Evolutionary conservation across 139 green algal genomes (phyloP), one percentile per base, ranked within the genome.

Genomic region (Ettlia oleoabundans): DNA sequence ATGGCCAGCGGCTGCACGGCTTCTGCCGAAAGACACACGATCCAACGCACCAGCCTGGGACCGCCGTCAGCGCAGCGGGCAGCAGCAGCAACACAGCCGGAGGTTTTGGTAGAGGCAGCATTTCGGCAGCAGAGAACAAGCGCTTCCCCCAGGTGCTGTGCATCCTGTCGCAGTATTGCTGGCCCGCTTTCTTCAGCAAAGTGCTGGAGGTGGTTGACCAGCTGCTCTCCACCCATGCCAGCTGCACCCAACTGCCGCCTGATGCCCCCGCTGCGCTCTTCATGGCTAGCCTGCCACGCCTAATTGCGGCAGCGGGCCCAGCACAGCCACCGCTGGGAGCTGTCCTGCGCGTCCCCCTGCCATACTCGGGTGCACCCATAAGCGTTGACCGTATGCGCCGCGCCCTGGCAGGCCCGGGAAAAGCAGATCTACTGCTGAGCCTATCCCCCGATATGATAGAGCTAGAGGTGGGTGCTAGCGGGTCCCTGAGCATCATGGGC

Each of bases 111-210:
- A n/a, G n/a, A n/a, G n/a, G n/a, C n/a, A 28, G 41, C 69, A 42
- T 8, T 42, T 28, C 72, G 22, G 32, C 51, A 33, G 32, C 15
- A 4, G 80, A 42, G 70, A 41, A 42, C 22, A 79, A 79, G 52
- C 87, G 92, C n/a, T 90, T 88, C 67, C 90, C 92, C 30, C 88
- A 92, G 77, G 90, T 95, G 19, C 80, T 94, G 15, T 94, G 90
- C 86, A 78, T 95, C 28, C 81, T 95, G 18, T 90, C 85, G 19
- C 75, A 90, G 52, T 58, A 90, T 73, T 82, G 86, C 22, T 95
- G 92, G 92, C 82, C 82, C 40, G 70, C 82, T 19, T 88, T 94
- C 38, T 95, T 89, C 72, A 92, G 89, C 85, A 95, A 93, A 86
- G 89, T 92, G 51, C 82, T 95, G 41, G 86, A 94, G 67, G 55